Conservation (phyloP, 331 rosid species). For the Cucumis variabilis region DNA sequence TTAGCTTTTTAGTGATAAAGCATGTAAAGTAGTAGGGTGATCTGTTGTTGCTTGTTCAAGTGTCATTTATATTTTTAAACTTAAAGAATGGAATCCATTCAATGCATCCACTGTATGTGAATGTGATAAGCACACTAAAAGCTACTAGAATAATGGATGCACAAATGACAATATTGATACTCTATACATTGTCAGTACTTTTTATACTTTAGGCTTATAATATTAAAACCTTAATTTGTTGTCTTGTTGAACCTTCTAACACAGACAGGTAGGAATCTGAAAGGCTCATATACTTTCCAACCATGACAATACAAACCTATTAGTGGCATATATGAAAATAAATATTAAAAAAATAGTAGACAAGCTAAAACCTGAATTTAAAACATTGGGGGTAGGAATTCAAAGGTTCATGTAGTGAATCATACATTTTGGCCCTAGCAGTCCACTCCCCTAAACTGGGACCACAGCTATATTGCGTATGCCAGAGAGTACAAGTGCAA, state of each 20-base stretch:
- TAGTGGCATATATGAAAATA: no score
- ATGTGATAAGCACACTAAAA: constrained; percentile 7
- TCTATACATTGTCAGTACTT: constrained; percentile 2
- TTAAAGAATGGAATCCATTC: not conserved
- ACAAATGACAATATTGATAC: constrained; percentile 7
- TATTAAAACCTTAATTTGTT: constrained; percentile 23
- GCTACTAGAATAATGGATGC: not conserved
- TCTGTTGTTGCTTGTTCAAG: not conserved
- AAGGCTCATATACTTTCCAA: no score
- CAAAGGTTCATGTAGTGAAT: no score
- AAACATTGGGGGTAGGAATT: no score
- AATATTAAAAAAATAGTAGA: no score
- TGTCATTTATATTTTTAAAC: not conserved
- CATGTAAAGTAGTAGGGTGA: not conserved
- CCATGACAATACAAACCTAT: no score
- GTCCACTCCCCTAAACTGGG: not conserved
- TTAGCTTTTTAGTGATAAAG: not conserved
- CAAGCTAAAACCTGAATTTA: no score
- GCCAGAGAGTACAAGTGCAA: constrained; percentile 23
- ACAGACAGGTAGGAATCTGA: constrained; percentile 30
- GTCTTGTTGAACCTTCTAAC: constrained; percentile 57
- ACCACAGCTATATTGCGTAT: constrained; percentile 61
- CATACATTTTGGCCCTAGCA: no score
- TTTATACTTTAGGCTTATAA: constrained; percentile 13
- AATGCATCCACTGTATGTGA: constrained; percentile 3